Evolutionary conservation across 129 eudicot genomes (phyloP).

Genomic region (carrot (Daucus carota)): DH1_v3.0 NC_030385.2:8696001-8696500

Average conservation of each 20-base stretch:
- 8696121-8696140: neutral
- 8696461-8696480: too few species aligned
- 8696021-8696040: neutral
- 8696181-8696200: neutral
- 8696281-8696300: neutral
- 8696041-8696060: neutral
- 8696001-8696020: neutral
- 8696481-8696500: too few species aligned
- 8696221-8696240: neutral
- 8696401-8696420: too few species aligned
- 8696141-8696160: neutral
- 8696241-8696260: neutral
- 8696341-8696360: neutral
- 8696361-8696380: neutral
- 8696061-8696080: too few species aligned
- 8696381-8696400: neutral
- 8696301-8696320: neutral
- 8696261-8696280: neutral
- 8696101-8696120: neutral
- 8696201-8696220: neutral
- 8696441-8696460: too few species aligned
- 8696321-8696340: neutral
- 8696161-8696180: neutral
- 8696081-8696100: too few species aligned
- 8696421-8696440: too few species aligned